Base-by-base conservation (phyloP, 108 stramenopile species). In the Ochromonas danica region DNA sequence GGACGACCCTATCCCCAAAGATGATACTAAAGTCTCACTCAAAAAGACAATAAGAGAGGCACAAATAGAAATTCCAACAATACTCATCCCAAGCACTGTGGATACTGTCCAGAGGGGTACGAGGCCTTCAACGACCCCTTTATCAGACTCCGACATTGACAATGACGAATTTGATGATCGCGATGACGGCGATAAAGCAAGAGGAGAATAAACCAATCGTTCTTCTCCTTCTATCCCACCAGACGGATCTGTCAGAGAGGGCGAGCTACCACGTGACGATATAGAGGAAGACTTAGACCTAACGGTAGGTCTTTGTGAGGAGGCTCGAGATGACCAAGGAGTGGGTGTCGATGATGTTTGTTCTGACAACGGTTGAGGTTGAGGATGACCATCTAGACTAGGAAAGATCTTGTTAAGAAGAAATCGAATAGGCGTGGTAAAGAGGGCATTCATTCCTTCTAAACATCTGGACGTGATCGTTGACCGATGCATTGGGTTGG, bases 281-380 rank as follows among this genome's bases (percentile, higher is more conserved):
- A 57, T 57, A 57, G 51, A 57, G 51, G 10, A 57, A 57, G 51
- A 57, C 51, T 17, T 17, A 57, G 51, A 57, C 51, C 51, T 57
- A 57, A 22, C 51, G 51, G 51, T 17, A 17, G 51, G 51, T 57
- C 51, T 57, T 57, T 57, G 51, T 57, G 51, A 57, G 51, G 51
- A 57, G 17, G 51, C 51, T 57, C 51, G 51, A 57, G 10, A 57
- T 57, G 17, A 57, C 51, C 51, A 57, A 57, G 10, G 10, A 57
- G 51, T 57, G 51, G 51, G 51, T 57, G 10, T 57, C 51, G 51
- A 57, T 57, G 51, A 10, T 57, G 22, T 10, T 57, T 57, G 51
- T 57, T 57, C 51, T 57, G 51, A 57, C 51, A 57, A 57, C 51
- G 51, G 51, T 57, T 57, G 51, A 57, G 51, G 51, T 57, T 57